Evolutionary conservation across 768 basidiomycete genomes (phyloP).

Genomic region (Termitomyces heimii): DNA sequence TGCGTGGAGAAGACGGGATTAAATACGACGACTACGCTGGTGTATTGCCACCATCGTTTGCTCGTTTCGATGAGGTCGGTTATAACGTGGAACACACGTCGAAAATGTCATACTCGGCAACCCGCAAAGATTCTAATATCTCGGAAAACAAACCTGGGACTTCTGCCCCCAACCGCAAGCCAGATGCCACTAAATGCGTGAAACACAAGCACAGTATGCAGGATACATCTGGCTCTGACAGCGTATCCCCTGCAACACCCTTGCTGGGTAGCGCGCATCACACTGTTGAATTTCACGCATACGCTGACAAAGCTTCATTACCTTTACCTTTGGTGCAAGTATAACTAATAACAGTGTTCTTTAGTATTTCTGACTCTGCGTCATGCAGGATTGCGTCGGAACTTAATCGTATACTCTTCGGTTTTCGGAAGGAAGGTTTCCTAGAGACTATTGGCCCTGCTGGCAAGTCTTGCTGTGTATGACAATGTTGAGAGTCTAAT

Average conservation of each 20-base stretch:
- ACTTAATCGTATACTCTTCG: conserved; percentile 60
- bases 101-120: conserved; percentile 37
- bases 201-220: conserved; percentile 69
- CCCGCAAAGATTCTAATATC: conserved; percentile 21
- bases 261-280: conserved; percentile 51
- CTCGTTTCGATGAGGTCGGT: conserved; percentile 37
- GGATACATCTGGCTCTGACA: conserved; percentile 32
- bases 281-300: conserved; percentile 55
- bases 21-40: conserved; percentile 62
- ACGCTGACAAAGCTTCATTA: conserved; percentile 54
- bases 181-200: conserved; percentile 63
- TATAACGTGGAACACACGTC: conserved; percentile 28
- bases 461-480: conserved; percentile 32
- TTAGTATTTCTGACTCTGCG: background rate
- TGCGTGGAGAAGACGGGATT: conserved; percentile 78
- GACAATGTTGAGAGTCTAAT: background rate
- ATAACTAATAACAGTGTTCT: background rate
- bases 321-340: conserved; percentile 78
- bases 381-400: conserved; percentile 71
- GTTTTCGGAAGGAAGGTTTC: conserved; percentile 73
- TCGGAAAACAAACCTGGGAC: conserved; percentile 27
- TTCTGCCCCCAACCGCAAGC: conserved; percentile 26
- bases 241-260: conserved; percentile 40
- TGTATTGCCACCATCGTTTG: conserved; percentile 59
- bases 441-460: conserved; percentile 90